Percentiles rank a stretch among this genome's conserved stretches.
Conservation (phyloP, 1,284 basidiomycete genomes). For the Cryptococcus deneoformans region DNA sequence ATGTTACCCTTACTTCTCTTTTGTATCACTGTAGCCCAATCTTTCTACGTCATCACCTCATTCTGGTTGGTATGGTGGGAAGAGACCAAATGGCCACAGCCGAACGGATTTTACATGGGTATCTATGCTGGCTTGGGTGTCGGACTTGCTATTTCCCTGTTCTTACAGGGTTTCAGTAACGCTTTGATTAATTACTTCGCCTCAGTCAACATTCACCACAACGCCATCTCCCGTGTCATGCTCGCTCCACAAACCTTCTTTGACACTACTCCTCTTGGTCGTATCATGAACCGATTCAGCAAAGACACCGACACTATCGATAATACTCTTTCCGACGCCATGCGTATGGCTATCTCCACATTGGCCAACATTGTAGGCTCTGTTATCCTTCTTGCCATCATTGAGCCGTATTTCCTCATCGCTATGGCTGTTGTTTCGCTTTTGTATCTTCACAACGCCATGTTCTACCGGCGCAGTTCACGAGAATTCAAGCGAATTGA, state of each 20-base stretch:
- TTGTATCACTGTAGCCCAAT: constrained; percentile 40
- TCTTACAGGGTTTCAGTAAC: constrained; percentile 54
- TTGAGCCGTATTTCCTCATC: constrained; percentile 81
- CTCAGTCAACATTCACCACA: constrained; percentile 55
- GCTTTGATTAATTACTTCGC: constrained; percentile 62
- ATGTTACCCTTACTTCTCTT: constrained; percentile 54
- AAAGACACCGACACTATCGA: constrained; percentile 82
- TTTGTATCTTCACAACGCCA: constrained; percentile 59
- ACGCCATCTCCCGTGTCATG: constrained; percentile 61
- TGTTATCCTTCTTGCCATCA: constrained; percentile 69
- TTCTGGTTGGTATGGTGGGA: constrained; percentile 75
- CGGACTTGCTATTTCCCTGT: constrained; percentile 53
- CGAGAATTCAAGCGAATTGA: constrained; percentile 72
- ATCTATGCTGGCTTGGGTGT: constrained; percentile 57
- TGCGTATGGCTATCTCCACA: constrained; percentile 64
- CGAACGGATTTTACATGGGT: constrained; percentile 54
- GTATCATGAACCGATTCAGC: constrained; percentile 57
- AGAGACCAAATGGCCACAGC: constrained; percentile 49
- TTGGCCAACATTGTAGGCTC: constrained; percentile 45
- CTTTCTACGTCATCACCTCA: constrained; percentile 43
- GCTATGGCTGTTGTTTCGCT: constrained; percentile 62
- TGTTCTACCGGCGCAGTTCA: constrained; percentile 83
- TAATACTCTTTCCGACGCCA: constrained; percentile 62
- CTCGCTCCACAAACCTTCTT: constrained; percentile 83
- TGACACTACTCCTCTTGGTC: constrained; percentile 84